Conservation (phyloP, 208 protist genomes). For the Crithidia bombi region DNA sequence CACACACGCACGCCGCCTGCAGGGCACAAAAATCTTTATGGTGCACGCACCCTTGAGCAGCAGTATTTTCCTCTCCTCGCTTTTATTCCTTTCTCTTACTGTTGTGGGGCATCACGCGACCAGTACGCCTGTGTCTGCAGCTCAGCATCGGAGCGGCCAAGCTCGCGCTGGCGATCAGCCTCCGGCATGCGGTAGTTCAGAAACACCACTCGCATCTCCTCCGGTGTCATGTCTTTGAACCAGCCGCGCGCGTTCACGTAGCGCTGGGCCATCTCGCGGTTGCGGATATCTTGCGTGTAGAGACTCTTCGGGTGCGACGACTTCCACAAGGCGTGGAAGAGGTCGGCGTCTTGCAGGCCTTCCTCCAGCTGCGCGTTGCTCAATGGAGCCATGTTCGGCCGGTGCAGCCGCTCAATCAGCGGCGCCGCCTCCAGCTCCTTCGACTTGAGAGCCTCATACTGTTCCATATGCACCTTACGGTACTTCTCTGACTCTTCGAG, state of each 20-base stretch:
- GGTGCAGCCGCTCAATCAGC: slow-evolving; percentile 85
- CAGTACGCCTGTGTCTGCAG: slow-evolving; percentile 54
- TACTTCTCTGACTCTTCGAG: slow-evolving; percentile 68
- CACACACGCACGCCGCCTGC: too few relatives aligned
- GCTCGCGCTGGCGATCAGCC: slow-evolving; percentile 50
- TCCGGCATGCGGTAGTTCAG: slow-evolving; percentile 68
- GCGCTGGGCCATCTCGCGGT: slow-evolving; percentile 67
- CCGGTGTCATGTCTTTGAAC: slow-evolving; percentile 82
- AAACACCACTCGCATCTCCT: slow-evolving; percentile 83
- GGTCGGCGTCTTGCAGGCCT: slow-evolving; percentile 70
- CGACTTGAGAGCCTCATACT: slow-evolving; percentile 71
- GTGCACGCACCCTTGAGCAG: neutral
- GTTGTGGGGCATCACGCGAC: slow-evolving; percentile 27
- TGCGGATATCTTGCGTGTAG: slow-evolving; percentile 42
- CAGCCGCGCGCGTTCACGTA: slow-evolving; percentile 84
- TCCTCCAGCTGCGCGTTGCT: slow-evolving; percentile 73
- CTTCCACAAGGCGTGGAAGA: slow-evolving; percentile 84
- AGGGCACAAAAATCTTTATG: too few relatives aligned
- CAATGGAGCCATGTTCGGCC: slow-evolving; percentile 65
- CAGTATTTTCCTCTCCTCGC: neutral
- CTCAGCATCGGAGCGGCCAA: slow-evolving; percentile 28
- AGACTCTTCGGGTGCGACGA: slow-evolving; percentile 67
- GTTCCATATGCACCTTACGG: slow-evolving; percentile 72
- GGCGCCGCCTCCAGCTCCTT: slow-evolving; percentile 74
- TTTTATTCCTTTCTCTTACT: neutral